Base-by-base conservation (phyloP, 495 filamentous ascomycete species). In the Podospora bellae-mahoneyi region DNA sequence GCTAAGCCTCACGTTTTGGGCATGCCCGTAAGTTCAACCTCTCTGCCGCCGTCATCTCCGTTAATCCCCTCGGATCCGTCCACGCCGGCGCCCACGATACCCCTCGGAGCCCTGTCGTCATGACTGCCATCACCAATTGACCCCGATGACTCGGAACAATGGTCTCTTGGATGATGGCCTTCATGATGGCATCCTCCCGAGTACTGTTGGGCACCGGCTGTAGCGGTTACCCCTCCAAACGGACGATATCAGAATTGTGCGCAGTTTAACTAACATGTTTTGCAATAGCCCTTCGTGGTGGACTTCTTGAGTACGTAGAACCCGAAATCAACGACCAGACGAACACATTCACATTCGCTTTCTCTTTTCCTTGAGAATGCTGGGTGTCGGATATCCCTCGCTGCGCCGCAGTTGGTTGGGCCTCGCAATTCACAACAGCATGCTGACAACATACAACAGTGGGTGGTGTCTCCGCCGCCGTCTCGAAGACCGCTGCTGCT, bases 401-500 rank as follows among this genome's bases (percentile, higher is more conserved):
- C 60, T 68, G 64, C 60, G 55, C 62, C 54, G 60, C 70, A 57
- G 66, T 67, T 69, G 66, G 53, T 39, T 56, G 18, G 54, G 15
- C 62, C 57, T 59, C 55, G n/a, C 20, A 55, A 20, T n/a, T 39
- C 5, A 27, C 3, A 30, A 20, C 62, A 61, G 55, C 55, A 15
- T 71, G 64, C 77, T 77, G 71, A 74, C 70, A 74, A 69, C 68
- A 3, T 72, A 78, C 77, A 68, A 78, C 76, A 95, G 92, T 98
- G 96, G 95, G 95, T 91, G 95, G 95, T 97, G 90, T 99, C 73
- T 97, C 95, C 77, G 95, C 95, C 79, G 95, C 95, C 84, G 93
- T 99, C 90, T 98, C 95, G 76, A 99, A 99, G 91, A 99, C 95
- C 74, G 96, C 96, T 79, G 95, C 95, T 82, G 95, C 95, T 85